Percentiles rank a stretch among this genome's conserved stretches.
phyloP scores from a whole-genome alignment of 345 rosid species.

The Eucalyptus caleyi region DNA sequence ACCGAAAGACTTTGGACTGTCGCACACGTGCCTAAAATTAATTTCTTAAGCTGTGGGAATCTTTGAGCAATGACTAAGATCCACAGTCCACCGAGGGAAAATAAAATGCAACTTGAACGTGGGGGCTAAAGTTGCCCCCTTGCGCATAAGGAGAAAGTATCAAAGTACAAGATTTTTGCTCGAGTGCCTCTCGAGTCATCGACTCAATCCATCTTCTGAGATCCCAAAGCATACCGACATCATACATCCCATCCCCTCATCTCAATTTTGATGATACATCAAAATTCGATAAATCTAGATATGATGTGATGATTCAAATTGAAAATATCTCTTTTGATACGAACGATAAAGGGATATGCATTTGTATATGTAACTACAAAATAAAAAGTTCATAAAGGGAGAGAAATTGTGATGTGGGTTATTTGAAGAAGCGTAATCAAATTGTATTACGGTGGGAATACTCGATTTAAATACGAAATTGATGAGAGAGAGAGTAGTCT shows the following conservation, averaged over 20 bases:
- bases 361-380: background rate
- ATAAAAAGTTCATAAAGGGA: background rate
- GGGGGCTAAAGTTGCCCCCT: background rate
- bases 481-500: background rate
- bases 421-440: background rate
- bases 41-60: background rate
- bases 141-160: background rate
- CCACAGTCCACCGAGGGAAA: background rate
- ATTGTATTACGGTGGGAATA: background rate
- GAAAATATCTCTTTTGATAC: background rate
- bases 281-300: background rate
- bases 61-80: background rate
- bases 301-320: fast-evolving
- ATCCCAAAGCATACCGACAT: background rate
- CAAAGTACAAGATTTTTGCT: background rate
- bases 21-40: background rate
- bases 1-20: background rate
- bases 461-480: background rate
- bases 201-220: background rate
- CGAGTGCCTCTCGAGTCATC: background rate
- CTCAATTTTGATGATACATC: fast-evolving
- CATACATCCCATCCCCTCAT: background rate
- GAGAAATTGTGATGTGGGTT: background rate
- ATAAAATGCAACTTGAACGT: background rate
- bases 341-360: background rate